Conservation (phyloP, 192 early-diverging fungal genomes). For the Pilaira anomala region DNA sequence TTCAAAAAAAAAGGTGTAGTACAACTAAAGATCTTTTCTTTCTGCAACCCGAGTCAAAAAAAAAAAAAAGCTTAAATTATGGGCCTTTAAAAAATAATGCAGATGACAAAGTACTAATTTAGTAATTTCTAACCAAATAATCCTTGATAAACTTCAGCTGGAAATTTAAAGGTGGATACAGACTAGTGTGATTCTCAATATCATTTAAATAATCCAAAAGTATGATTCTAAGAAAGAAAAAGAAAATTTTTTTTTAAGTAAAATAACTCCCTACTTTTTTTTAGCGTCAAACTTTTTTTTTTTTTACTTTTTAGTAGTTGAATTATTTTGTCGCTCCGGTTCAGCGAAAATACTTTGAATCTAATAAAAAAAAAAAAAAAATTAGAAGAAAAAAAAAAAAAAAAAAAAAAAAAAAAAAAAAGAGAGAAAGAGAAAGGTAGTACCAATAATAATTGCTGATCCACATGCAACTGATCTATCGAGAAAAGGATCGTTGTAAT, state of each 20-base stretch:
- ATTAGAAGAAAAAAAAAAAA: background rate
- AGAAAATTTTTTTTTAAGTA: background rate
- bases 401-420: background rate
- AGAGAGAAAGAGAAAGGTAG: background rate
- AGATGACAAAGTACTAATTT: background rate
- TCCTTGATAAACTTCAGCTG: no score
- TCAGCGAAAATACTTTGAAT: background rate
- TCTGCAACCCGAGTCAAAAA: background rate
- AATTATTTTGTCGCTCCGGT: no score
- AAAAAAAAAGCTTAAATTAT: no score
- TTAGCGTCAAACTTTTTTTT: no score
- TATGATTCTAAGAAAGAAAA: background rate
- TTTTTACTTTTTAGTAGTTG: no score
- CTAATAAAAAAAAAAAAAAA: background rate
- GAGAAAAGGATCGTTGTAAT: background rate
- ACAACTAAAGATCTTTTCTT: background rate
- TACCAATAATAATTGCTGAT: slow-evolving; percentile 12
- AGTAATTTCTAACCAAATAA: no score
- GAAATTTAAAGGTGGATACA: no score
- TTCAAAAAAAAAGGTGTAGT: background rate
- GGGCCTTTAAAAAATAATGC: background rate
- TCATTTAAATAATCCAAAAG: background rate
- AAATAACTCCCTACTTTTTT: background rate
- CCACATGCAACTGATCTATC: background rate
- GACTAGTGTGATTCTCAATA: background rate